phyloP scores from a whole-genome alignment of 805 yeast species.

The Teunomyces stri region DNA sequence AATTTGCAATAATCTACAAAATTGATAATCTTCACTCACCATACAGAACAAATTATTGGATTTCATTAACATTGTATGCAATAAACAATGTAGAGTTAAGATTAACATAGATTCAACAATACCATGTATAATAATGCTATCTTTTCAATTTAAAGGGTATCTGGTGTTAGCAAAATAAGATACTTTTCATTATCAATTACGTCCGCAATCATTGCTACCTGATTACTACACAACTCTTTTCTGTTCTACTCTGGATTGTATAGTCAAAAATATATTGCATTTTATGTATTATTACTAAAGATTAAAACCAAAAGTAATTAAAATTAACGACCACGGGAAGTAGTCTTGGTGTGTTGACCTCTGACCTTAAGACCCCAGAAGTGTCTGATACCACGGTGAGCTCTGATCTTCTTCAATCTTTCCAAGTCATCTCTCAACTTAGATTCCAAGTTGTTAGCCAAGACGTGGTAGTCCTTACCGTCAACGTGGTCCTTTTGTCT shows the following conservation, averaged over 20 bases:
- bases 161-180: too few relatives aligned
- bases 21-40: background rate
- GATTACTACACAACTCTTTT: background rate
- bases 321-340: slow-evolving; percentile 81
- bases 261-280: slow-evolving; percentile 7
- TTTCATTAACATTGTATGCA: too few relatives aligned
- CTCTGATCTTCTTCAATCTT: slow-evolving; percentile 99
- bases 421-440: slow-evolving; percentile 99
- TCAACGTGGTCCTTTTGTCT: slow-evolving; percentile 98
- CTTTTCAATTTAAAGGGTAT: too few relatives aligned
- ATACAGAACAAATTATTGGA: too few relatives aligned
- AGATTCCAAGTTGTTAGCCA: slow-evolving; percentile 98
- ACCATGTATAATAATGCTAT: too few relatives aligned
- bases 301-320: slow-evolving; percentile 11
- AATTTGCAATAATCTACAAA: background rate
- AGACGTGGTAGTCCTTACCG: slow-evolving; percentile 98
- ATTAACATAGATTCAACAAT: too few relatives aligned
- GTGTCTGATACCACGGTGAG: slow-evolving; percentile 99
- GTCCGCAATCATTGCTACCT: background rate
- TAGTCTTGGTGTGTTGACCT: slow-evolving; percentile 99
- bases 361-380: slow-evolving; percentile 99
- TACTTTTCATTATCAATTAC: too few relatives aligned
- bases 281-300: slow-evolving; percentile 9
- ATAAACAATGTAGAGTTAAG: too few relatives aligned
- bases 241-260: background rate